These are phyloP conservation scores for Lipomyces sp. DNA, from an alignment of 805 yeast species.

Conservation along the genomic window DNA sequence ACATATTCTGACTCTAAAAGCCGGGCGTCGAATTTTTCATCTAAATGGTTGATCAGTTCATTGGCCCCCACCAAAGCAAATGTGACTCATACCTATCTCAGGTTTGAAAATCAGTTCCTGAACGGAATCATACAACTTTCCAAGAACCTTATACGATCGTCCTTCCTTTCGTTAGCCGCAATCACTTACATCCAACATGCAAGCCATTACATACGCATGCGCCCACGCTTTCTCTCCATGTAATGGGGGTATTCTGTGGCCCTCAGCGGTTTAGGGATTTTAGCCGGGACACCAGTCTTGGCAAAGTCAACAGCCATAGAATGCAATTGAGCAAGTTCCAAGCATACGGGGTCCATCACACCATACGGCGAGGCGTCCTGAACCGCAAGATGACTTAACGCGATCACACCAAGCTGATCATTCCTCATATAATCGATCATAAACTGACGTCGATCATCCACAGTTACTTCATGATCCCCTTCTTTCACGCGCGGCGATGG, in stretches of 20 bases:
- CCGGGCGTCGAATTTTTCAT: conserved; percentile 10
- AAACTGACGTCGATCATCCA: conserved; percentile 12
- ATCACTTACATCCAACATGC: background rate
- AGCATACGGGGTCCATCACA: conserved; percentile 10
- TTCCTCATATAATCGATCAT: conserved; percentile 15
- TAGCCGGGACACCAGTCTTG: conserved; percentile 14
- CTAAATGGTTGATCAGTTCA: background rate
- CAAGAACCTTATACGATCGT: conserved; percentile 6
- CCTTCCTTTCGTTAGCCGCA: background rate
- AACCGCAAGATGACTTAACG: conserved; percentile 14
- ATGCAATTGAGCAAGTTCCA: conserved; percentile 13
- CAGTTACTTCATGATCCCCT: conserved; percentile 2
- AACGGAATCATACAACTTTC: conserved; percentile 10
- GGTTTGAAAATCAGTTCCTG: conserved; percentile 7
- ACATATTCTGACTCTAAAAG: conserved; percentile 4
- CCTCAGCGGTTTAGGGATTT: background rate
- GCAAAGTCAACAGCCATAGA: conserved; percentile 19
- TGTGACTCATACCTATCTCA: background rate
- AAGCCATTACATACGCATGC: background rate
- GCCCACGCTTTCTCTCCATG: conserved; percentile 14
- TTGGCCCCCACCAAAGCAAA: background rate
- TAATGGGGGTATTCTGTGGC: conserved; percentile 6
- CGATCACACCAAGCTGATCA: conserved; percentile 10
- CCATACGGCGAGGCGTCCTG: conserved; percentile 9
- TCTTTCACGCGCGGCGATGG: conserved; percentile 7